These are phyloP conservation scores for Claviceps pazoutovae DNA, from an alignment of 2,329 filamentous ascomycete species.

Conservation along the genomic window DNA sequence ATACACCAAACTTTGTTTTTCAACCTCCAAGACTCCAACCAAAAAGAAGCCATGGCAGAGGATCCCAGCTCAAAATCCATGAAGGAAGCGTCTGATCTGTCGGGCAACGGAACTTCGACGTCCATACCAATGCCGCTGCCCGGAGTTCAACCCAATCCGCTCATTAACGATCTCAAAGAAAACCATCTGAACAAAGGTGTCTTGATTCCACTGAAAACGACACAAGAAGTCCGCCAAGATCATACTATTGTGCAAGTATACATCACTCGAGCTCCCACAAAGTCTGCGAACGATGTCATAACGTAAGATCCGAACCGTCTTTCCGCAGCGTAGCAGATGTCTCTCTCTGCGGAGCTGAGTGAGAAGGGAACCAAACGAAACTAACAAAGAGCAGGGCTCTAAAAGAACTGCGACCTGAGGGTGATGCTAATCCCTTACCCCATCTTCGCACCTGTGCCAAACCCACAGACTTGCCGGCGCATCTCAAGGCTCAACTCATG, in stretches of 20 bases:
- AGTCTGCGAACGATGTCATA: conserved; percentile 57
- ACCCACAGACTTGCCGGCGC: conserved; percentile 49
- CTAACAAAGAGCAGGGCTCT: conserved; percentile 31
- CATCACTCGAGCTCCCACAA: conserved; percentile 58
- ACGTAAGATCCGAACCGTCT: conserved; percentile 34
- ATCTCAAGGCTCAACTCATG: conserved; percentile 49
- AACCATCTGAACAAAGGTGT: conserved; percentile 30
- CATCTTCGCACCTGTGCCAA: conserved; percentile 69
- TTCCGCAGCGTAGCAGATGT: too few relatives aligned
- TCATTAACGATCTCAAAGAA: conserved; percentile 23
- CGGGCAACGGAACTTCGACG: background rate
- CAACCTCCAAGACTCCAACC: background rate
- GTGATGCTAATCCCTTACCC: conserved; percentile 49
- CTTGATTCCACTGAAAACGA: conserved; percentile 50
- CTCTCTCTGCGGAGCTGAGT: background rate
- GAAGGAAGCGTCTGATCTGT: background rate
- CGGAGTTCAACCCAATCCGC: conserved; percentile 19
- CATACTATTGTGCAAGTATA: conserved; percentile 48
- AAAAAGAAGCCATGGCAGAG: conserved; percentile 3
- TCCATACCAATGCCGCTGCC: background rate
- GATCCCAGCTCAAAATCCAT: background rate
- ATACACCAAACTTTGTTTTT: background rate
- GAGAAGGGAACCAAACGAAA: background rate
- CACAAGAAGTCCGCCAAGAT: conserved; percentile 46
- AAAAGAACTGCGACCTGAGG: conserved; percentile 42